Evolutionary conservation across 2,329 filamentous ascomycete species (phyloP).

Genomic region (Amylocarpus encephaloides): DNA sequence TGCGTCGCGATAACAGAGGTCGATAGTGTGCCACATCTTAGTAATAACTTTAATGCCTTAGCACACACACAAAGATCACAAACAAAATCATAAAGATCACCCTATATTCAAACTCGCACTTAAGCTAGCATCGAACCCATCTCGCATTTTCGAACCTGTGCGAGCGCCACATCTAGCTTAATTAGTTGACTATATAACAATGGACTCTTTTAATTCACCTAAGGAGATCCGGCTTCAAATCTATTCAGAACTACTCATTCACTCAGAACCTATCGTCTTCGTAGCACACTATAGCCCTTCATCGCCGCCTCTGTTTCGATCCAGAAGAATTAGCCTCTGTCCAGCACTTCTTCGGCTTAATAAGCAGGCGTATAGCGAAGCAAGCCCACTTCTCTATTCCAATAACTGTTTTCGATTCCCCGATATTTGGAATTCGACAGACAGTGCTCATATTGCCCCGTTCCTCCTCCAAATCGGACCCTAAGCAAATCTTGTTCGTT

Average conservation of each 20-base stretch:
- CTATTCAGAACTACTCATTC: slow-evolving; percentile 14
- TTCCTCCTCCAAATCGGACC: slow-evolving; percentile 15
- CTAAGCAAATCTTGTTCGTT: slow-evolving; percentile 11
- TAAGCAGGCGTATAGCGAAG: slow-evolving; percentile 11
- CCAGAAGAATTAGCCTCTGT: slow-evolving; percentile 8
- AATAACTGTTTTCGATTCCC: slow-evolving; percentile 13
- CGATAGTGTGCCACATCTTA: no score
- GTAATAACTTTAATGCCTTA: no score
- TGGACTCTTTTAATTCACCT: no score
- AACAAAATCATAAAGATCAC: no score
- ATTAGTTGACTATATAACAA: no score
- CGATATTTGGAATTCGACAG: slow-evolving; percentile 3
- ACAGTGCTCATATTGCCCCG: slow-evolving; percentile 13
- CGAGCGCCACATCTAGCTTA: no score
- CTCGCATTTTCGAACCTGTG: no score
- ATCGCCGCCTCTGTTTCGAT: slow-evolving; percentile 10
- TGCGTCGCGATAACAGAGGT: no score
- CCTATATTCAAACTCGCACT: no score
- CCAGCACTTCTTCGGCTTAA: slow-evolving; percentile 11
- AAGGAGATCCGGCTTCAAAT: slow-evolving; percentile 15
- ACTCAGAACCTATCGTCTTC: slow-evolving; percentile 12
- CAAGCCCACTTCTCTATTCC: slow-evolving; percentile 13
- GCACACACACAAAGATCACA: no score
- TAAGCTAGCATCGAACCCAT: no score
- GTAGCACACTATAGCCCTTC: slow-evolving; percentile 9